Conservation (phyloP, 2,329 filamentous ascomycete species). For the Diaporthe vaccinii region DNA sequence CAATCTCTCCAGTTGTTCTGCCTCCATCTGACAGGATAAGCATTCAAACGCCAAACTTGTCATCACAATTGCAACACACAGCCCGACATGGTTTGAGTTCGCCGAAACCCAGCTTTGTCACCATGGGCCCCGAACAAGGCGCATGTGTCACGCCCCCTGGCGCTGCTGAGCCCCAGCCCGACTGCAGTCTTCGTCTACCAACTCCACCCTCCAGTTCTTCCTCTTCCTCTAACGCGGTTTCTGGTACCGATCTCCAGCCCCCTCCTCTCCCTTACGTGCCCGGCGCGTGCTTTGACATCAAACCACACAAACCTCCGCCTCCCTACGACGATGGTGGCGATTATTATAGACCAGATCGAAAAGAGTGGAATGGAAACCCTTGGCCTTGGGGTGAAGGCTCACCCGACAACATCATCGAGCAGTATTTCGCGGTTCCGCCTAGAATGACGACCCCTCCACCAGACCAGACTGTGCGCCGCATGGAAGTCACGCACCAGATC, state of each 20-base stretch:
- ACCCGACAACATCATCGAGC: neutral
- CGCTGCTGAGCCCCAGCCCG: neutral
- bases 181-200: neutral
- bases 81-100: neutral
- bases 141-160: neutral
- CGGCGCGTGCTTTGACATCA: conserved; percentile 5
- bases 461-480: neutral
- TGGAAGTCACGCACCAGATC: neutral
- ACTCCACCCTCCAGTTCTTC: neutral
- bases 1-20: neutral
- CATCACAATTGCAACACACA: no score
- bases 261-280: neutral
- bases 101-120: neutral
- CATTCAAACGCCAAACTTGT: neutral
- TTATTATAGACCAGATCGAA: neutral
- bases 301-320: neutral
- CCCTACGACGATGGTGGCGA: neutral
- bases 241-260: neutral
- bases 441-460: neutral
- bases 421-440: neutral
- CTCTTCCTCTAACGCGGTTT: neutral
- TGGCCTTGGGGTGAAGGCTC: neutral
- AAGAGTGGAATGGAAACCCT: neutral
- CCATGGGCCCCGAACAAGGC: neutral
- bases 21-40: no score